Evolutionary conservation across 2,329 filamentous ascomycete genomes (phyloP).

Genomic region (Epichloe aotearoae): DNA sequence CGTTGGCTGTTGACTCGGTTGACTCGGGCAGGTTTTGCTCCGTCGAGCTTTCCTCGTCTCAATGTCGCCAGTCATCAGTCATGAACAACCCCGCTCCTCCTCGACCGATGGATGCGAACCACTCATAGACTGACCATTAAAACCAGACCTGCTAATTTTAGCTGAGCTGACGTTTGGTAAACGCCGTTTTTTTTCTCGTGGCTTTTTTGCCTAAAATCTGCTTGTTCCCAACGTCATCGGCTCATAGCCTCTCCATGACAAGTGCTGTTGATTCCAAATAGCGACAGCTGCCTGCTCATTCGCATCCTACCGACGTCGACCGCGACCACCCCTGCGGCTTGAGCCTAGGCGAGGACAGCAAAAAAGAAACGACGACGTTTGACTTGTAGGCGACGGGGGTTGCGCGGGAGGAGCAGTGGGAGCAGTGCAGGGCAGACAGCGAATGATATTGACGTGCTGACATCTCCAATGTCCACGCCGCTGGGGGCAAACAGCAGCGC

Average conservation of each 20-base stretch:
- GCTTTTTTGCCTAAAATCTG: neutral
- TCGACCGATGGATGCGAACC: too few relatives aligned
- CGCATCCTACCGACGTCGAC: neutral
- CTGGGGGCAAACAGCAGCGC: neutral
- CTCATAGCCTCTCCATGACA: neutral
- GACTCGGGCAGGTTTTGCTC: too few relatives aligned
- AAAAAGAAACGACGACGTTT: neutral
- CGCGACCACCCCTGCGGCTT: neutral
- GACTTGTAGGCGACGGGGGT: neutral
- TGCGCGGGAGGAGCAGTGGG: neutral
- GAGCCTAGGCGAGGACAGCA: neutral
- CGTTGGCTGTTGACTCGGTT: too few relatives aligned
- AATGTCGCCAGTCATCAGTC: neutral
- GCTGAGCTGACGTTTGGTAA: neutral
- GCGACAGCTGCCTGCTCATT: neutral
- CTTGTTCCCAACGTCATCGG: neutral
- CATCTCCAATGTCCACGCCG: neutral
- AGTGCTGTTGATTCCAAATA: neutral
- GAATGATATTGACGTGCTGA: neutral
- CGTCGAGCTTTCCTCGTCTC: neutral
- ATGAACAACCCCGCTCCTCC: too few relatives aligned
- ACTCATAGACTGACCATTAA: neutral
- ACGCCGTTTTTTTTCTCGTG: neutral
- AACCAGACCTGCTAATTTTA: neutral
- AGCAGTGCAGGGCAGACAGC: neutral